Percentiles rank a stretch among this genome's conserved stretches.
phyloP scores from a whole-genome alignment of 768 basidiomycete species.

The Termitomyces sp. region DNA sequence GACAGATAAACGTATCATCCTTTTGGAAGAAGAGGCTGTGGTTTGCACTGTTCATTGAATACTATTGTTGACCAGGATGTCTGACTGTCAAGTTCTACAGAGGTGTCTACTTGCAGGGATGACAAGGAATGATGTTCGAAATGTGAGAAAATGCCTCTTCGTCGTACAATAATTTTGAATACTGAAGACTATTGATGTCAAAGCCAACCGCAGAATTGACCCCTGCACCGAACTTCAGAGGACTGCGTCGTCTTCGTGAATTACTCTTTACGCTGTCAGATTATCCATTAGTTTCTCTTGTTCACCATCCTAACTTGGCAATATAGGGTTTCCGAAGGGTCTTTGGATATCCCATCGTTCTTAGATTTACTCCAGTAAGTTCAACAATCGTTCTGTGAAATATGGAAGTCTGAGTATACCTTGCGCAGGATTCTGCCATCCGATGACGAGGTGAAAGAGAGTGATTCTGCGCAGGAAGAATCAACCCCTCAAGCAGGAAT shows the following conservation, averaged over 20 bases:
- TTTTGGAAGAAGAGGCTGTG: background rate
- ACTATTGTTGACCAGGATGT: background rate
- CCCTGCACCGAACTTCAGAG: background rate
- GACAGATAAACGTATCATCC: background rate
- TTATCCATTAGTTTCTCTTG: background rate
- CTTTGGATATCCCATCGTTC: background rate
- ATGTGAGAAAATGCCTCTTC: background rate
- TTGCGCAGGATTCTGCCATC: too few species aligned
- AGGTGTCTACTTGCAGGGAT: background rate
- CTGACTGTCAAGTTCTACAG: too few species aligned
- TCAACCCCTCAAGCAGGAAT: background rate
- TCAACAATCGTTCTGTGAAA: background rate
- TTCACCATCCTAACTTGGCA: background rate
- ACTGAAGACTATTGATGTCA: too few species aligned
- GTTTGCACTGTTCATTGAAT: background rate
- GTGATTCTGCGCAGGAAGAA: background rate
- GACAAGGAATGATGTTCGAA: background rate
- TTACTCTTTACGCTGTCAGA: background rate
- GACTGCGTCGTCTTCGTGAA: background rate
- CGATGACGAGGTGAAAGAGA: background rate
- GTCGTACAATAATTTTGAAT: too few species aligned
- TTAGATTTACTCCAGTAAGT: background rate
- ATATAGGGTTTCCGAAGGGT: background rate
- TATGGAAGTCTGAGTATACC: background rate
- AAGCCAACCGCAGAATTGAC: background rate